A percentile compares a stretch with the other conserved stretches of the same genome.
Evolutionary conservation across 2,329 filamentous ascomycete genomes (phyloP).

Genomic region (Xylariaceae sp.): DNA sequence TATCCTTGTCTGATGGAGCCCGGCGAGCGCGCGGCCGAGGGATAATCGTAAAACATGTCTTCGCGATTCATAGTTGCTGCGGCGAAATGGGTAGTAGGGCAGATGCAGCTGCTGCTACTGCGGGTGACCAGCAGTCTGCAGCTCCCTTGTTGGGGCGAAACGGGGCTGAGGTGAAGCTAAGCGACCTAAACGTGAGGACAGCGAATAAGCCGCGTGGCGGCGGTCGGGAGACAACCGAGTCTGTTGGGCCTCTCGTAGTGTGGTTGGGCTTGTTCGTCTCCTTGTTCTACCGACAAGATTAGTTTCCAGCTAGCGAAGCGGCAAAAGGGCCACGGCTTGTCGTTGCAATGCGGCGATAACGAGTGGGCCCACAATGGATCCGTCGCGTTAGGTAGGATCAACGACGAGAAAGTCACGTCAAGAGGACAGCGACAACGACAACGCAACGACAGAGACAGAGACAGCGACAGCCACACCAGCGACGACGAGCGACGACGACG

Average conservation of each 20-base stretch:
- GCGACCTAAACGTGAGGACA: slow-evolving; percentile 7
- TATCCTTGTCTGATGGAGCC: slow-evolving; percentile 62
- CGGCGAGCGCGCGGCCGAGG: slow-evolving; percentile 62
- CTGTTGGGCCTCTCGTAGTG: neutral
- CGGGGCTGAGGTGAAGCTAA: slow-evolving; percentile 2
- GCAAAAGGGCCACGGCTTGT: neutral
- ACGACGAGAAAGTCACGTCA: neutral
- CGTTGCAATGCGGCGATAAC: neutral
- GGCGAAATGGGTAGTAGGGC: slow-evolving; percentile 18
- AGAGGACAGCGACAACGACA: neutral
- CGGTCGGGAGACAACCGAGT: slow-evolving; percentile 1
- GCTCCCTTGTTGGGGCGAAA: slow-evolving; percentile 26
- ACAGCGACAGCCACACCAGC: neutral
- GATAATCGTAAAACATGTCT: slow-evolving; percentile 71
- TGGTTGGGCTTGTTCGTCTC: neutral
- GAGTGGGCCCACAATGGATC: neutral
- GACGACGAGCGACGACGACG: neutral
- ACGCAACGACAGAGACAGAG: neutral
- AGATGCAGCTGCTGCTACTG: slow-evolving; percentile 30
- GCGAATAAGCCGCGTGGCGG: slow-evolving; percentile 1
- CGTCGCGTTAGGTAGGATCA: slow-evolving; percentile 10
- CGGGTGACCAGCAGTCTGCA: slow-evolving; percentile 30
- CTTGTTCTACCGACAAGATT: neutral
- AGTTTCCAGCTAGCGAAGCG: neutral
- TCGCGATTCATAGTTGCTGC: slow-evolving; percentile 44